These are phyloP conservation scores for Monosporozyma siamensis DNA, from an alignment of 805 yeast species.

Conservation along the genomic window DNA sequence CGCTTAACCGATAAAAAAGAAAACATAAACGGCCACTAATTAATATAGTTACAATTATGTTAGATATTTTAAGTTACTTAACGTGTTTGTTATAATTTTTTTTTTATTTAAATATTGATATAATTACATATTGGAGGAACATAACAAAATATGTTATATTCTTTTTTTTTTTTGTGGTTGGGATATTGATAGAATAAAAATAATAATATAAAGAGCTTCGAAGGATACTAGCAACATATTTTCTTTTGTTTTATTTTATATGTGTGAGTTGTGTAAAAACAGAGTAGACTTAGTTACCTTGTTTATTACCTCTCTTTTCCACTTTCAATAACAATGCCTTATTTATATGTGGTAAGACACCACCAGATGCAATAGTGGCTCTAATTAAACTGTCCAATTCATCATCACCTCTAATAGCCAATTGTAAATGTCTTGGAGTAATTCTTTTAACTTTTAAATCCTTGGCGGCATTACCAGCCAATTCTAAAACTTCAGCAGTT, in stretches of 20 bases:
- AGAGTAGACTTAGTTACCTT: background rate
- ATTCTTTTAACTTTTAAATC: constrained; percentile 93
- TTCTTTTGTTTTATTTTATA: background rate
- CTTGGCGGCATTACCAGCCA: constrained; percentile 98
- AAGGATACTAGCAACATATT: background rate
- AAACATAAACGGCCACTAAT: no score
- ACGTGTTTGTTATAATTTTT: background rate
- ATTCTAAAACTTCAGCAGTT: constrained; percentile 93
- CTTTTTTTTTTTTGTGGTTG: background rate
- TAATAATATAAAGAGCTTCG: background rate
- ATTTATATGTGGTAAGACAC: constrained; percentile 92
- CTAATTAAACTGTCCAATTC: constrained; percentile 88
- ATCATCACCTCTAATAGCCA: constrained; percentile 97
- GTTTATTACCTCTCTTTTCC: constrained; percentile 27
- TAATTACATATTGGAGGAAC: constrained; percentile 1
- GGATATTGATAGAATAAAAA: background rate
- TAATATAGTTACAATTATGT: no score
- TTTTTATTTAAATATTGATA: background rate
- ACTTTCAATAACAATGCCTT: constrained; percentile 71
- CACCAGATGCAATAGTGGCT: constrained; percentile 96
- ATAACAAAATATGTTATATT: background rate
- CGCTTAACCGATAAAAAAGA: no score
- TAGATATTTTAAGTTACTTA: no score
- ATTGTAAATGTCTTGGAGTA: constrained; percentile 93
- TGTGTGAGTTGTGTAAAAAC: background rate